Percentiles rank a stretch among this genome's conserved stretches.
Conservation (phyloP, 2,329 filamentous ascomycete species). For the Phaeosphaeriaceae sp. region DNA sequence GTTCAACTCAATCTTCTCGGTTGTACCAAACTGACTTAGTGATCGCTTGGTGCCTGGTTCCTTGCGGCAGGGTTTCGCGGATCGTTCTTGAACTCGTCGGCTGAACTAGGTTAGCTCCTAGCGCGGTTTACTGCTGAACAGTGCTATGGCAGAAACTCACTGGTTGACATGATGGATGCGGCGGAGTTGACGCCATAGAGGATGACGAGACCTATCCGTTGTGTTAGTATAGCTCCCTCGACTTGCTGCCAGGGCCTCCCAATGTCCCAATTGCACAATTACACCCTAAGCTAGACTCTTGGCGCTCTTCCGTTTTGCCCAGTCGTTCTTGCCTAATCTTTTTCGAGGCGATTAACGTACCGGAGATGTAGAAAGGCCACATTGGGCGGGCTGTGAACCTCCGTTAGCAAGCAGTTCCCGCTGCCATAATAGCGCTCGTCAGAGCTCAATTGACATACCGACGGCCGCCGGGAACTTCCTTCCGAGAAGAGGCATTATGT, state of each 20-base stretch:
- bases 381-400: slow-evolving; percentile 76
- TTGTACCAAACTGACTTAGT: slow-evolving; percentile 33
- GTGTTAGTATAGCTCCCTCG: slow-evolving; percentile 23
- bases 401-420: slow-evolving; percentile 35
- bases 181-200: slow-evolving; percentile 90
- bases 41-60: slow-evolving; percentile 35
- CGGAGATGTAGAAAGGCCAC: slow-evolving; percentile 92
- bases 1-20: slow-evolving; percentile 15
- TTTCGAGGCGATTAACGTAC: slow-evolving; percentile 64
- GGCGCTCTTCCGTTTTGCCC: not conserved
- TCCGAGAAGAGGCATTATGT: slow-evolving; percentile 55
- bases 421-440: slow-evolving; percentile 3
- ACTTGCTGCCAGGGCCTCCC: not conserved
- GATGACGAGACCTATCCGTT: slow-evolving; percentile 73
- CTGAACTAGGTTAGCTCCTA: slow-evolving; percentile 56
- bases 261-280: slow-evolving; percentile 3
- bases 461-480: slow-evolving; percentile 60
- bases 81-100: slow-evolving; percentile 96
- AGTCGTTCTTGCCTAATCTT: not conserved
- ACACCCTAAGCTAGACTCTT: slow-evolving; percentile 12
- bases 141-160: slow-evolving; percentile 60
- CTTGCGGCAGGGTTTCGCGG: slow-evolving; percentile 74
- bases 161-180: slow-evolving; percentile 75
- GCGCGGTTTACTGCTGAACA: not conserved
- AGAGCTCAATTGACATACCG: slow-evolving; percentile 48